Conservation (phyloP, 768 basidiomycete genomes). For the Trametes cinnabarina region DNA sequence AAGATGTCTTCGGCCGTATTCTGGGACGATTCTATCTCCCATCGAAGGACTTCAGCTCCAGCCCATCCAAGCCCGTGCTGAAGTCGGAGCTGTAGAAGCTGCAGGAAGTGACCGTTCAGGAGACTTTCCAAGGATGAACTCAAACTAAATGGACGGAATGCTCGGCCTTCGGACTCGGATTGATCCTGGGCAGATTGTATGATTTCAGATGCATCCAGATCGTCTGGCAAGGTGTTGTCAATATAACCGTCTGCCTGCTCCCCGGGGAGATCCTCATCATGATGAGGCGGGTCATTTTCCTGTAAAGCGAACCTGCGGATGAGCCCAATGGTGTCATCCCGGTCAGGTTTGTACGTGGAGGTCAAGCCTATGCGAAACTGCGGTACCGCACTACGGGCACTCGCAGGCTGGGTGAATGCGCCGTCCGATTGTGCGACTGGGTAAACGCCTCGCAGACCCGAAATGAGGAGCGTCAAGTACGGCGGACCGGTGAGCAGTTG, state of each 20-base stretch:
- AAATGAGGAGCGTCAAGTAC: slow-evolving; percentile 64
- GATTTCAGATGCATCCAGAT: slow-evolving; percentile 29
- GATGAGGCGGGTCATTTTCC: slow-evolving; percentile 41
- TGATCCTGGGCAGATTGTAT: slow-evolving; percentile 4
- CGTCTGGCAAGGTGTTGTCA: background rate
- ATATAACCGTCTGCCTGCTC: too few species aligned
- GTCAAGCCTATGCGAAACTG: slow-evolving; percentile 65
- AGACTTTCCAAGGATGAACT: slow-evolving; percentile 61
- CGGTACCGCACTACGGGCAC: slow-evolving; percentile 35
- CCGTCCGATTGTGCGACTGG: slow-evolving; percentile 50
- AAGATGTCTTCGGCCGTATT: slow-evolving; percentile 40
- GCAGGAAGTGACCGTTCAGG: slow-evolving; percentile 55
- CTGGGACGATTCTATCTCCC: slow-evolving; percentile 47
- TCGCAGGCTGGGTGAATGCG: slow-evolving; percentile 35
- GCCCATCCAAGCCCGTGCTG: slow-evolving; percentile 63
- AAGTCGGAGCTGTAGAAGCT: slow-evolving; percentile 49
- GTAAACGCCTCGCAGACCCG: slow-evolving; percentile 51
- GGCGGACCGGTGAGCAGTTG: slow-evolving; percentile 55
- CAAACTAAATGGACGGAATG: slow-evolving; percentile 60
- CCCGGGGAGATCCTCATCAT: too few species aligned
- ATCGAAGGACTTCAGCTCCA: slow-evolving; percentile 56
- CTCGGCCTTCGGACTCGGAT: slow-evolving; percentile 32
- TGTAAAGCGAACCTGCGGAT: slow-evolving; percentile 49
- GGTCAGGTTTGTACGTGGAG: slow-evolving; percentile 56
- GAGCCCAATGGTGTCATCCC: slow-evolving; percentile 46